Conservation (phyloP, 2,329 filamentous ascomycete genomes). For the Fusarium duplospermum region DNA sequence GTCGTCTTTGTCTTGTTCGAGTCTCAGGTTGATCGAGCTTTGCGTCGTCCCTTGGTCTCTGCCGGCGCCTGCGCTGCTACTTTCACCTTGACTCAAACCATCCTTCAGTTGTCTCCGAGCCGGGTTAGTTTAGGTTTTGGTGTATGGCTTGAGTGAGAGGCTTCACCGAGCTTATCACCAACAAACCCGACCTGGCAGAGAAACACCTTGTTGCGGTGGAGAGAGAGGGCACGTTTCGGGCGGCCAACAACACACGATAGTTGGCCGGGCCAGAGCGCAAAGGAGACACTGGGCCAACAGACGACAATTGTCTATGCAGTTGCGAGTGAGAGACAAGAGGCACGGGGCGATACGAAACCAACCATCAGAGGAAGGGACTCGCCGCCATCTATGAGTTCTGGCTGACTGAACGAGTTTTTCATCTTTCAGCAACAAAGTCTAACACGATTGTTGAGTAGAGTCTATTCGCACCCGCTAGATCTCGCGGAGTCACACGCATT, state of each 20-base stretch:
- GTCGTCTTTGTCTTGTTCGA: conserved; percentile 1
- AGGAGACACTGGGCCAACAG: not conserved
- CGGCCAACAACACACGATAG: not conserved
- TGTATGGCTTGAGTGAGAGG: conserved; percentile 1
- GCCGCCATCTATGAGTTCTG: conserved; percentile 39
- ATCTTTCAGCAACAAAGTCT: conserved; percentile 24
- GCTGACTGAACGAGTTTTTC: conserved; percentile 18
- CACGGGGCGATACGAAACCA: not conserved
- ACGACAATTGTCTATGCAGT: not conserved
- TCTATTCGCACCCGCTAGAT: conserved; percentile 8
- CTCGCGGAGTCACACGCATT: not conserved
- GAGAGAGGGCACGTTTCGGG: not conserved
- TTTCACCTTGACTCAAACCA: not conserved
- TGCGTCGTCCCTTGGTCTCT: not conserved
- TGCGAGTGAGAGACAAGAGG: not conserved
- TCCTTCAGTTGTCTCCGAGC: not conserved
- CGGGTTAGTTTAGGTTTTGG: not conserved
- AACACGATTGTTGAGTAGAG: conserved; percentile 26
- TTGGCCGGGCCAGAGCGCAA: not conserved
- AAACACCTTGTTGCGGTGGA: not conserved
- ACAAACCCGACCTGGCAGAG: not conserved
- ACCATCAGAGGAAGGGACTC: conserved; percentile 30
- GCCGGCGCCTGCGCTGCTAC: not conserved
- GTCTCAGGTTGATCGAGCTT: not conserved
- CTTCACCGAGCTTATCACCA: not conserved